Conservation (phyloP, 2,329 filamentous ascomycete species). For the Hypoxylon sp. region DNA sequence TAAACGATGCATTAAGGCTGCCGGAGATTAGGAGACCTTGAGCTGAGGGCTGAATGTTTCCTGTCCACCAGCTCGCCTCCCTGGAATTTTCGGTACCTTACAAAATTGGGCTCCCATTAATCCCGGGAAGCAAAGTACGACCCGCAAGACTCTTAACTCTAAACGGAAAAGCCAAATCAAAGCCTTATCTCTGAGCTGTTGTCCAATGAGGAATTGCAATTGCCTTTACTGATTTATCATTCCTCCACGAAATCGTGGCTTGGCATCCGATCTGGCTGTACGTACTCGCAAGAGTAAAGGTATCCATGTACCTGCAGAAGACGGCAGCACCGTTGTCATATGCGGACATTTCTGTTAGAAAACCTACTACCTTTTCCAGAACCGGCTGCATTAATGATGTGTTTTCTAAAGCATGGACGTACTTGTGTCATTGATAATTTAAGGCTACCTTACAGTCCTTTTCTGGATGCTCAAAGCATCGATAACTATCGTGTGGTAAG, state of each 20-base stretch:
- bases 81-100: conserved; percentile 13
- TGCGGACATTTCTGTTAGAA: background rate
- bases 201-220: conserved; percentile 39
- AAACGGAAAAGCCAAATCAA: conserved; percentile 11
- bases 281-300: background rate
- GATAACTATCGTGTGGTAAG: background rate
- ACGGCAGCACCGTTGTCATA: background rate
- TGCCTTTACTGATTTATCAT: conserved; percentile 45
- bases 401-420: background rate
- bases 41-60: conserved; percentile 24
- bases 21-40: conserved; percentile 31
- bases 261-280: conserved; percentile 29
- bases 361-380: background rate
- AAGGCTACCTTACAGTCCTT: too few relatives aligned
- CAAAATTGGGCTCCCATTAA: conserved; percentile 13
- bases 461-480: background rate
- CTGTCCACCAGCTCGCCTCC: conserved; percentile 15
- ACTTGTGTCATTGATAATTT: background rate
- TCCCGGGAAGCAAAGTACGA: conserved; percentile 27
- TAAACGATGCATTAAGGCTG: conserved; percentile 30
- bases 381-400: background rate
- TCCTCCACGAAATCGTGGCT: conserved; percentile 45
- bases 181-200: conserved; percentile 40
- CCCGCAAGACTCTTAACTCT: conserved; percentile 25
- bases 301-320: background rate